Percentiles rank a stretch among this genome's conserved stretches.
phyloP scores from a whole-genome alignment of 768 basidiomycete species.

The Leccinum pellstonianum region DNA sequence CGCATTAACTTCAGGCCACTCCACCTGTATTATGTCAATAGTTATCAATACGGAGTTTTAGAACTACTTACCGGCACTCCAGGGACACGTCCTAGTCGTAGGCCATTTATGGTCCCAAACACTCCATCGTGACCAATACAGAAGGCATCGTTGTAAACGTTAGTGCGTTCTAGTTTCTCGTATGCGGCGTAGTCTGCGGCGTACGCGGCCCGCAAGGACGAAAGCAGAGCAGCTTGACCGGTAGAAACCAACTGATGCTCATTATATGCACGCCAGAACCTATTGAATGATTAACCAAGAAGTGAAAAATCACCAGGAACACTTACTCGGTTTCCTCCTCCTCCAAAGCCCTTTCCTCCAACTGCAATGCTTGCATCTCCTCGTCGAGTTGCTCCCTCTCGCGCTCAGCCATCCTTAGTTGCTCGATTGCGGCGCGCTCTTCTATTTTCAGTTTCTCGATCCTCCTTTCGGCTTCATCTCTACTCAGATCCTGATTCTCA shows the following conservation, averaged over 20 bases:
- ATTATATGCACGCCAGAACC: slow-evolving; percentile 83
- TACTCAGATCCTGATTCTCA: slow-evolving; percentile 57
- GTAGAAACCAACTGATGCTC: slow-evolving; percentile 64
- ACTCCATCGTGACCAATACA: slow-evolving; percentile 94
- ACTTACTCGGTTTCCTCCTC: slow-evolving; percentile 82
- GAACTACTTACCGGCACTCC: slow-evolving; percentile 64
- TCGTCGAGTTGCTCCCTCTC: slow-evolving; percentile 75
- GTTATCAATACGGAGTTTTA: slow-evolving; percentile 1
- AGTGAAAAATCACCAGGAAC: slow-evolving; percentile 3
- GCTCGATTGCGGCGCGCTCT: slow-evolving; percentile 66
- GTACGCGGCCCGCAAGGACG: slow-evolving; percentile 74
- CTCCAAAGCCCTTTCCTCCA: slow-evolving; percentile 76
- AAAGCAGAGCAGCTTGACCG: slow-evolving; percentile 65
- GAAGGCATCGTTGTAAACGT: slow-evolving; percentile 95
- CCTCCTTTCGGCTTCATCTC: slow-evolving; percentile 67
- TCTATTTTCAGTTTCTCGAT: slow-evolving; percentile 72
- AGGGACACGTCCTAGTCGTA: slow-evolving; percentile 85
- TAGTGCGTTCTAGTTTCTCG: slow-evolving; percentile 85
- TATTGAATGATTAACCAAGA: slow-evolving; percentile 29
- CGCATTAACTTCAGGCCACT: slow-evolving; percentile 98
- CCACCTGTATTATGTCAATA: slow-evolving; percentile 56
- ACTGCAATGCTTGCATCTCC: slow-evolving; percentile 67
- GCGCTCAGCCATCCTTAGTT: slow-evolving; percentile 71
- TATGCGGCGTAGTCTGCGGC: slow-evolving; percentile 72
- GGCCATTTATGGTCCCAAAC: slow-evolving; percentile 97